Evolutionary conservation across 1,284 basidiomycete species (phyloP), one percentile per base, ranked within the genome.

Genomic region (Peniophora sp.): DNA sequence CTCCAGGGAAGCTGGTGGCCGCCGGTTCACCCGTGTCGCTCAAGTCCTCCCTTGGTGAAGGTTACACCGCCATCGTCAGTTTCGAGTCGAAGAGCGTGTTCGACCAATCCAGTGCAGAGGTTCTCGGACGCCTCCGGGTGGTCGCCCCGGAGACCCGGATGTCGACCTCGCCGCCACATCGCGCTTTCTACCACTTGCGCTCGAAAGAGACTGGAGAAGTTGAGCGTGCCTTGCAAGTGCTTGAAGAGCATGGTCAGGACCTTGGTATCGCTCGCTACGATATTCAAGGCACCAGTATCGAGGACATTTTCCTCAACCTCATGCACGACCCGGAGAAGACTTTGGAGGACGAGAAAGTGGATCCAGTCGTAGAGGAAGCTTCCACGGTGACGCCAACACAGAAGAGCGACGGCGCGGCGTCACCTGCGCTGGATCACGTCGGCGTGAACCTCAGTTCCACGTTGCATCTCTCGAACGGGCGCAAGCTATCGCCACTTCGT

Each of bases 271-370:
- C 59, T 0, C 75, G 74, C 0, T 88, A 86, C 59, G 83, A 89
- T 47, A 72, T 90, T 8, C 67, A 83, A 18, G 82, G 83, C 2
- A 83, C 87, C 1, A 81, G 85, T 3, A 84, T 92, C 47, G 88
- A 91, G 60, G 85, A 88, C 51, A 85, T 92, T 39, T 92, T 92
- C 68, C 70, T 92, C 8, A 73, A 77, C 44, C 67, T 92, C 24
- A 88, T 88, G 81, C 67, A 73, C 49, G 67, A 72, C 6, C 51
- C 50, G n/a, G 50, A 55, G 39, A 56, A 49, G 47, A 58, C 59
- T 42, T 50, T 57, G 23, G 43, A 52, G 36, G 18, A 46, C 23
- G 58, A 58, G n/a, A 53, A 54, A 24, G 18, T 50, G 2, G 59
- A 59, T 49, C n/a, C 15, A 20, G 18, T 57, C 20, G 42, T 49